A percentile compares a stretch with the other conserved stretches of the same genome.
These are phyloP conservation scores for Phialemonium atrogriseum DNA, from an alignment of 2,329 filamentous ascomycete species.

Conservation along the genomic window DNA sequence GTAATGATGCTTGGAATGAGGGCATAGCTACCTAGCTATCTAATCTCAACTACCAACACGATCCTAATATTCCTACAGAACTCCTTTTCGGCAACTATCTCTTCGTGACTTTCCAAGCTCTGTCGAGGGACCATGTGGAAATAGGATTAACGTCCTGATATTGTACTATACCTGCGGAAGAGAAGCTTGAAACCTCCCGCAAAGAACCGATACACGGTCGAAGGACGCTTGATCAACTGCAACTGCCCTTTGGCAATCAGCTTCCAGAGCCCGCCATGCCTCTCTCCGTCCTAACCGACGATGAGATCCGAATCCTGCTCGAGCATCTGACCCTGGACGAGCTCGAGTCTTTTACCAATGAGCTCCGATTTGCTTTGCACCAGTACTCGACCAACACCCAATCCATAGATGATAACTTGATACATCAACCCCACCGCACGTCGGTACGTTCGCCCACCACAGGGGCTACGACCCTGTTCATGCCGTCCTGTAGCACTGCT, in stretches of 20 bases:
- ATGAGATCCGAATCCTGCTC: constrained; percentile 45
- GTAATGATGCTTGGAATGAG: too few species aligned
- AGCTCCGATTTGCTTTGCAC: constrained; percentile 44
- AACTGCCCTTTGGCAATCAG: neutral
- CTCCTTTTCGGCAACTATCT: too few species aligned
- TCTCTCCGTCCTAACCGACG: constrained; percentile 50
- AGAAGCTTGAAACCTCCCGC: neutral
- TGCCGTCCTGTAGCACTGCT: constrained; percentile 58
- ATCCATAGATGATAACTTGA: constrained; percentile 29
- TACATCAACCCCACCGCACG: constrained; percentile 48
- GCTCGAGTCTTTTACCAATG: constrained; percentile 40
- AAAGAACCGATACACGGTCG: too few species aligned
- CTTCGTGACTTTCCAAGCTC: too few species aligned
- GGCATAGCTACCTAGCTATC: too few species aligned
- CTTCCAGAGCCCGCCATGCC: constrained; percentile 32
- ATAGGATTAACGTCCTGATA: too few species aligned
- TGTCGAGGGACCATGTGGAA: too few species aligned
- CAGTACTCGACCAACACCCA: constrained; percentile 53
- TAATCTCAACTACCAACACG: too few species aligned
- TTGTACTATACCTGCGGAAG: too few species aligned
- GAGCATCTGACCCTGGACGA: constrained; percentile 44
- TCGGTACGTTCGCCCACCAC: constrained; percentile 38
- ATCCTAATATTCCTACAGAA: too few species aligned
- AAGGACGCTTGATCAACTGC: too few species aligned
- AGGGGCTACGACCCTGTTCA: constrained; percentile 59